Evolutionary conservation across 805 yeast genomes (phyloP).

Genomic region (Hanseniaspora valbyensis): DNA sequence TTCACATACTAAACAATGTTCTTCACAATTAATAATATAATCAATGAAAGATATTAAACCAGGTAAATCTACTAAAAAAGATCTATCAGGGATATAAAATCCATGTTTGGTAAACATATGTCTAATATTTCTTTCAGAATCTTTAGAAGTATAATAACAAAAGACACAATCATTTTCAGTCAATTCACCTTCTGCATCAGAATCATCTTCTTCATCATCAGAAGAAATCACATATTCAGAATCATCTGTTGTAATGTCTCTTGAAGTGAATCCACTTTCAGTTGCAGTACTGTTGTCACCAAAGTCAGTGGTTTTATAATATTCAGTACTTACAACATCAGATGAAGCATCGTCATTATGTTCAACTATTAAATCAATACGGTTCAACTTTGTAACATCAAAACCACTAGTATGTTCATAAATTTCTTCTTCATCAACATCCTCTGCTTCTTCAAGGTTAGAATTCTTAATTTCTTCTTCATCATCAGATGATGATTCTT

Average conservation of each 20-base stretch:
- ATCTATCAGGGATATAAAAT: constrained; percentile 72
- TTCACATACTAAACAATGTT: constrained; percentile 68
- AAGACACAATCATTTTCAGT: constrained; percentile 44
- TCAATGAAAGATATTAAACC: constrained; percentile 70
- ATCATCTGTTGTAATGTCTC: constrained; percentile 25
- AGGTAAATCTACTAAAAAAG: constrained; percentile 51
- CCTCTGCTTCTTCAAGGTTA: neutral
- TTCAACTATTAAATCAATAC: neutral
- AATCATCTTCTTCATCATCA: constrained; percentile 24
- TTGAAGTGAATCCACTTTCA: constrained; percentile 27
- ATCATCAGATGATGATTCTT: constrained; percentile 6
- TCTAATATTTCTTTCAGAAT: constrained; percentile 47
- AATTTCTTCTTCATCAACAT: neutral
- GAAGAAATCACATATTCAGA: constrained; percentile 17
- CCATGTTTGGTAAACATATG: constrained; percentile 81
- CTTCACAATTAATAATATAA: constrained; percentile 72
- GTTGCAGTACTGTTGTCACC: constrained; percentile 37
- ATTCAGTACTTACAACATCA: constrained; percentile 23
- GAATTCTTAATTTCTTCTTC: too few species aligned
- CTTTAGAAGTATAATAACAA: constrained; percentile 44
- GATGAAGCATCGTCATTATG: neutral
- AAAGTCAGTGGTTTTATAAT: constrained; percentile 29
- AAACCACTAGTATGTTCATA: neutral
- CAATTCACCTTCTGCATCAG: constrained; percentile 27
- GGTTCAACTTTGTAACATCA: constrained; percentile 4